These are phyloP conservation scores for Colletotrichum trifolii DNA, from an alignment of 2,329 filamentous ascomycete genomes.

Conservation along the genomic window DNA sequence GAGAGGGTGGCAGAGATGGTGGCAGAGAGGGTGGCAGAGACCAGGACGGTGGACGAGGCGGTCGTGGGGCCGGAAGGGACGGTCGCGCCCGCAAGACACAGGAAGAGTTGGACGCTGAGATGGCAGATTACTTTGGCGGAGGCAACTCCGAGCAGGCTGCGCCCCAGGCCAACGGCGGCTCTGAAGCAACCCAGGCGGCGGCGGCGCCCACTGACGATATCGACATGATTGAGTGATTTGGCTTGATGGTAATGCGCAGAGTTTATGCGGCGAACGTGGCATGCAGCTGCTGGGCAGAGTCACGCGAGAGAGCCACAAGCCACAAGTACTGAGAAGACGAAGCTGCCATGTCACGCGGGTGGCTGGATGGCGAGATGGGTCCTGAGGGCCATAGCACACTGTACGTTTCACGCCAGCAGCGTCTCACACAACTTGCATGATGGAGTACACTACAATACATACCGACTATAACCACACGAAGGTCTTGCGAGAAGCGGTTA, in stretches of 20 bases:
- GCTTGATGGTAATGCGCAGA: not conserved
- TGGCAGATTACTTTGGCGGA: constrained; percentile 89
- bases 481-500: no score
- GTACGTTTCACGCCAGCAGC: not conserved
- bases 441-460: constrained; percentile 5
- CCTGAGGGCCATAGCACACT: no score
- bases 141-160: constrained; percentile 47
- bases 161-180: constrained; percentile 48
- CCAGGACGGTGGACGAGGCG: constrained; percentile 45
- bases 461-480: constrained; percentile 3
- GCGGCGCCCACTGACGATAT: constrained; percentile 64
- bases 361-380: no score
- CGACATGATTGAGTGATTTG: constrained; percentile 75
- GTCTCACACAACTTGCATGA: constrained; percentile 9
- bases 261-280: constrained; percentile 1
- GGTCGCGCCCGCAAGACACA: constrained; percentile 84
- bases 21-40: constrained; percentile 53
- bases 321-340: no score
- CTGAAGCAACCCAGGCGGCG: constrained; percentile 48
- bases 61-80: constrained; percentile 43
- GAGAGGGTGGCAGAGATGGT: constrained; percentile 54
- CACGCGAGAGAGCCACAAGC: not conserved
- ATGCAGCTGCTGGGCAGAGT: constrained; percentile 2
- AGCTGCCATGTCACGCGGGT: no score
- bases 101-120: constrained; percentile 94